These are phyloP conservation scores for Oligophagozyma castellii DNA, from an alignment of 1,139 yeast species.

Conservation along the genomic window DNA sequence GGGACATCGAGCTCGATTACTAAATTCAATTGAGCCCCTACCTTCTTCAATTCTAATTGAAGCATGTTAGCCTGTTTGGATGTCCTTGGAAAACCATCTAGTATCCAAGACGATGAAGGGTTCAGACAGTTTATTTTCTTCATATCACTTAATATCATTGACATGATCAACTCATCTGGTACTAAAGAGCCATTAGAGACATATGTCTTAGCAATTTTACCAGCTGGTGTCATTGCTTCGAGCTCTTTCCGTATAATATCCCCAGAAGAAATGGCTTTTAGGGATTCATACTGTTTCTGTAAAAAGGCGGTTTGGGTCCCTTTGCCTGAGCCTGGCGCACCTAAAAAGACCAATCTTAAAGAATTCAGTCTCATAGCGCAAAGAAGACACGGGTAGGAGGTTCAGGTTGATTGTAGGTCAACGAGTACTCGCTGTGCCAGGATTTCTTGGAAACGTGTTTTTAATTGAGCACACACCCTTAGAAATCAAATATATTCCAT, in stretches of 20 bases:
- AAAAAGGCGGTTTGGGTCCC: conserved; percentile 74
- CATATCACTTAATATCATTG: conserved; percentile 41
- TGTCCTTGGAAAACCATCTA: conserved; percentile 91
- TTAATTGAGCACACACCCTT: too few relatives aligned
- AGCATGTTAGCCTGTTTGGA: conserved; percentile 52
- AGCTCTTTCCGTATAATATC: conserved; percentile 67
- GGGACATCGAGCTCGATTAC: conserved; percentile 83
- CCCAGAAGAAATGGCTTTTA: conserved; percentile 61
- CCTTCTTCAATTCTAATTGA: conserved; percentile 31
- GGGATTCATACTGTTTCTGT: conserved; percentile 36
- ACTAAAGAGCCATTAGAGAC: conserved; percentile 54
- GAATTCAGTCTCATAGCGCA: conserved; percentile 33
- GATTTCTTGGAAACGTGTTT: too few relatives aligned
- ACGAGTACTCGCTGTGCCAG: too few relatives aligned
- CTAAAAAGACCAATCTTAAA: conserved; percentile 55
- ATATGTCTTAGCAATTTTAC: conserved; percentile 40
- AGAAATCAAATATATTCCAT: too few relatives aligned
- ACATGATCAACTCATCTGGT: conserved; percentile 59
- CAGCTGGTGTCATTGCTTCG: conserved; percentile 39
- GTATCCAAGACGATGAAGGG: conserved; percentile 43
- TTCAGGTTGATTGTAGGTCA: too few relatives aligned
- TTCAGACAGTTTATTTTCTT: conserved; percentile 33
- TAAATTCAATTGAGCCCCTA: conserved; percentile 39
- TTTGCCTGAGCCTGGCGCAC: conserved; percentile 94
- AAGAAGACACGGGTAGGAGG: too few relatives aligned